phyloP scores from a whole-genome alignment of 768 basidiomycete genomes.

The Boletus sp. region DNA sequence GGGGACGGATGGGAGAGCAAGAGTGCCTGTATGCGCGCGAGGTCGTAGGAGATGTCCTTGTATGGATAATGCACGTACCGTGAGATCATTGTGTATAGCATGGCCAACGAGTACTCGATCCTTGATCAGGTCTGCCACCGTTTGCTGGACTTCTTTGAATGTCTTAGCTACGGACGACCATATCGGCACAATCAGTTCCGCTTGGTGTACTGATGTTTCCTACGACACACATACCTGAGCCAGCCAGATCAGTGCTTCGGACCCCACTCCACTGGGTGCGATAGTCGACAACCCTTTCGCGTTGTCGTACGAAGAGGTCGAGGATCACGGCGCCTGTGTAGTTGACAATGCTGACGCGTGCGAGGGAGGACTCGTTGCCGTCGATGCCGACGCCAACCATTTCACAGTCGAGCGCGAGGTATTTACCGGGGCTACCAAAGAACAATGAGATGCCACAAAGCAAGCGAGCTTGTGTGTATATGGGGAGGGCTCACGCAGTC shows the following conservation, averaged over 20 bases:
- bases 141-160: constrained; percentile 77
- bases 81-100: constrained; percentile 87
- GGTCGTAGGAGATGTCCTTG: not conserved
- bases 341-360: constrained; percentile 60
- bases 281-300: constrained; percentile 90
- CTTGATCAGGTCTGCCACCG: constrained; percentile 72
- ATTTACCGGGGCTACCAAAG: constrained; percentile 59
- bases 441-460: constrained; percentile 2
- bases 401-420: constrained; percentile 85
- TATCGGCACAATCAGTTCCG: not conserved
- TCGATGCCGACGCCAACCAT: constrained; percentile 18
- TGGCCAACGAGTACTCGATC: constrained; percentile 86
- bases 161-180: constrained; percentile 53
- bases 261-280: constrained; percentile 89
- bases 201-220: too few relatives aligned
- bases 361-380: constrained; percentile 14
- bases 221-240: constrained; percentile 42
- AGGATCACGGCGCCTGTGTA: constrained; percentile 76
- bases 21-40: constrained; percentile 41
- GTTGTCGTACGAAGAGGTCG: constrained; percentile 84
- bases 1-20: constrained; percentile 69
- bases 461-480: not conserved
- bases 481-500: constrained; percentile 39
- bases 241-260: constrained; percentile 66
- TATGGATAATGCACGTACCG: constrained; percentile 37